These are phyloP conservation scores for Gossypium ekmanianum DNA, from an alignment of 345 rosid genomes.

Conservation along the genomic window DNA sequence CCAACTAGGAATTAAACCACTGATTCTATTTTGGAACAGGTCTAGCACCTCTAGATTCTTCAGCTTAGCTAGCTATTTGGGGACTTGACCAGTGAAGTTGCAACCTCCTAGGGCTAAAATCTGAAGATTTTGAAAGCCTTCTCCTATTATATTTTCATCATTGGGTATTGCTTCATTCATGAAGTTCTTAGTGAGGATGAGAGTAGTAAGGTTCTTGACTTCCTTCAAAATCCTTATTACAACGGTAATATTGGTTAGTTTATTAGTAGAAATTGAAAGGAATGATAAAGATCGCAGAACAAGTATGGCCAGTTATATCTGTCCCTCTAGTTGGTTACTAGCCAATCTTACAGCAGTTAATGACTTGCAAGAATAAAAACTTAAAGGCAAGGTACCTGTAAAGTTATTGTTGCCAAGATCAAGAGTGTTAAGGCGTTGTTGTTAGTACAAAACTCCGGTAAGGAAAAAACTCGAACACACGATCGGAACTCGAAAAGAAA, in stretches of 20 bases:
- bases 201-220: conserved; percentile 66
- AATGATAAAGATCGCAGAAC: conserved; percentile 60
- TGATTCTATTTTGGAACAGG: conserved; percentile 57
- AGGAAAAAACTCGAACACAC: too few relatives aligned
- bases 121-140: conserved; percentile 64
- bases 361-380: conserved; percentile 65
- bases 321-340: conserved; percentile 61
- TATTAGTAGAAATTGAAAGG: conserved; percentile 69
- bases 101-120: conserved; percentile 70
- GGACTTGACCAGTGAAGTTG: conserved; percentile 59
- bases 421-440: conserved; percentile 47
- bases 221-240: conserved; percentile 58
- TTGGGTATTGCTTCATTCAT: conserved; percentile 50
- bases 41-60: conserved; percentile 59
- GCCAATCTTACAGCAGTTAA: conserved; percentile 78
- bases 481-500: too few relatives aligned
- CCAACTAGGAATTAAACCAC: conserved; percentile 75
- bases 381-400: conserved; percentile 62
- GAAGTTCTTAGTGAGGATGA: conserved; percentile 63
- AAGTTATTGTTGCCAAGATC: conserved; percentile 93
- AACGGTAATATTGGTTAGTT: conserved; percentile 58
- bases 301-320: conserved; percentile 50
- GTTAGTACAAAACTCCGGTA: too few relatives aligned
- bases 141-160: conserved; percentile 29
- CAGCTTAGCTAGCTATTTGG: conserved; percentile 64